phyloP scores from a whole-genome alignment of 176 grass and related monocot species.

The Rhipidocladum racemiflorum region DNA sequence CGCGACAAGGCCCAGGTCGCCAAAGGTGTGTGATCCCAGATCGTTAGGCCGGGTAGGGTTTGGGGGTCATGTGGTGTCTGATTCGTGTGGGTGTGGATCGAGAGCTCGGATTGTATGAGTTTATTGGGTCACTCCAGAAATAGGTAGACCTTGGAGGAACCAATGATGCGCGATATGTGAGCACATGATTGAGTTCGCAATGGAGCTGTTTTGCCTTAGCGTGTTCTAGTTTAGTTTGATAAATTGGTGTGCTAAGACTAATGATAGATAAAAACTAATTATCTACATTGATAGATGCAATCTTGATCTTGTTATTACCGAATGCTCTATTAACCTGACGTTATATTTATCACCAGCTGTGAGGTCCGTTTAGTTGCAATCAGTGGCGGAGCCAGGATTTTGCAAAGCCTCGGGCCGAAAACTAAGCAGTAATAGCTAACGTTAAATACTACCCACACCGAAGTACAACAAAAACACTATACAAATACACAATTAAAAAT shows the following conservation, averaged over 20 bases:
- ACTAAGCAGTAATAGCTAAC: too few relatives aligned
- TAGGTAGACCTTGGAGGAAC: background rate
- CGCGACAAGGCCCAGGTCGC: conserved; percentile 68
- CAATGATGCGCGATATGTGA: background rate
- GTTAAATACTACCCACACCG: too few relatives aligned
- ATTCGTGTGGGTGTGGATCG: background rate
- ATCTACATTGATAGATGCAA: background rate
- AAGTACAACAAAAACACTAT: too few relatives aligned
- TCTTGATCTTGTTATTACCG: background rate
- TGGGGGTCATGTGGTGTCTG: background rate
- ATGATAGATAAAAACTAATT: background rate
- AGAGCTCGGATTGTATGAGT: background rate
- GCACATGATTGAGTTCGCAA: background rate
- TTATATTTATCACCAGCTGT: background rate
- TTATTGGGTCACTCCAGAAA: background rate
- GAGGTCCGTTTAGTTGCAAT: background rate
- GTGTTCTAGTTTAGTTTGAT: background rate
- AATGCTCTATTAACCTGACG: background rate
- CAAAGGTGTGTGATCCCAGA: conserved; percentile 50
- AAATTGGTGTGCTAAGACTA: background rate
- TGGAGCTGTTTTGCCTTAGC: background rate
- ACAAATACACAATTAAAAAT: too few relatives aligned
- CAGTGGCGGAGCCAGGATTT: too few relatives aligned
- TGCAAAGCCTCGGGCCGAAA: too few relatives aligned
- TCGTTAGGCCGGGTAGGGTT: background rate